Base-by-base conservation (phyloP, 805 yeast genomes). In the Saccharomyces jurei region DNA sequence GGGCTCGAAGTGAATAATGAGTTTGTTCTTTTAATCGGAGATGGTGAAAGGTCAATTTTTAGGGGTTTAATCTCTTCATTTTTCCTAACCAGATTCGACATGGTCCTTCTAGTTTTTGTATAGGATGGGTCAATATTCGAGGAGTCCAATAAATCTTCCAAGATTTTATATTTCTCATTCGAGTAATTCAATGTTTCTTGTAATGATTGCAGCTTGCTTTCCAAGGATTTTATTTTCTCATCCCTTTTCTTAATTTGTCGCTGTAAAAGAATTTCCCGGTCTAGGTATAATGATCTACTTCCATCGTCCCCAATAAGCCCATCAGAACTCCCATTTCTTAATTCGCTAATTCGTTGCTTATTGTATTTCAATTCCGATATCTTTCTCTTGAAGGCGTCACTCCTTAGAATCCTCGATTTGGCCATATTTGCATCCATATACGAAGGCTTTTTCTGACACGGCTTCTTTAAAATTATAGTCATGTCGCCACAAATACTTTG, bases 351-450 rank as follows among this genome's bases (percentile, higher is more conserved):
- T 56, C 63, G 60, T 31, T 54, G 44, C 48, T 63, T 65, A 44
- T 68, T 71, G 49, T 67, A 65, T 52, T 66, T 58, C 41, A 60
- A 55, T 48, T 68, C 71, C 6, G 56, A 41, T 29, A 68, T 41
- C 48, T 64, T 67, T 31, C 59, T 56, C 54, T 64, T 64, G 49
- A 69, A 64, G 1, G 66, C 69, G 30, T 64, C 65, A 50, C 68
- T 68, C 32, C 59, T 59, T 11, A 59, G 58, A 17, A 67, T 63
- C 41, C 65, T 60, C n/a, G 30, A 63, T 49, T 49, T 48, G 36
- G 29, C 50, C 48, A 21, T 59, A 56, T 14, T 49, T 14, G 22
- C 46, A 32, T 4, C 31, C 29, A 31, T 36, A 11, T 14, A 36
- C 4, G 44, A 36, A 17, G 44, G 44, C 10, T 25, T 17, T 36